Base-by-base conservation (phyloP, 225 moss, liverwort and hornwort genomes). In the Asterella californica region DNA sequence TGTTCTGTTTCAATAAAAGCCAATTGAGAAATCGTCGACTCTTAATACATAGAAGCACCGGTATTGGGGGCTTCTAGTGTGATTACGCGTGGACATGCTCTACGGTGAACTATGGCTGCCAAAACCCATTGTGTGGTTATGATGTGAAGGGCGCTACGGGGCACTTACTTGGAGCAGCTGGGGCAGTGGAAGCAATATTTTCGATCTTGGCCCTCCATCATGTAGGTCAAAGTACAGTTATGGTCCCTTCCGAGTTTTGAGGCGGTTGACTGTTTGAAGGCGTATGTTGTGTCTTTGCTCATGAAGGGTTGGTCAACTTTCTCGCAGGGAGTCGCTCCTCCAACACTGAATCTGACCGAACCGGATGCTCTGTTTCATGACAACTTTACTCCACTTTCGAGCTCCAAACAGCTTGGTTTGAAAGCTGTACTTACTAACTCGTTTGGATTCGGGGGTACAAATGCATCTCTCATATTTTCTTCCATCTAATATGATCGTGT, bases 381-480 rank as follows among this genome's bases (percentile, higher is more conserved):
- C 52, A 86, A 83, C 37, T 95, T 93, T 42, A 76, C 80, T 64
- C 99, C 99, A 15, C 89, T 99, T 33, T 67, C 85, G 14, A 82
- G 72, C 18, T 72, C 91, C 32, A 99, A 84, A 82, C 46, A 78
- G 10, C 84, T 87, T 86, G 79, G 85, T 49, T 92, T 99, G n/a
- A 82, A 81, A 84, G 95, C 89, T 46, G 95, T 92, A 25, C 82
- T 99, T 64, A 95, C 93, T 50, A 99, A 99, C 70, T 99, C 99
- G 27, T 99, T 99, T 85, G 99, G 99, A n/a, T 99, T 99, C 82
- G 99, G 99, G 36, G 99, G 99, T 59, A 99, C 99, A 72, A 99
- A 99, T 82, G 99, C 95, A 54, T 89, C 93, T 9, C 88, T 99
- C 25, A 79, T 99, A 59, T 92, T 99, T 81, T 82, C 93, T 37